Percentiles rank a stretch among this genome's conserved stretches.
Evolutionary conservation across 1,139 yeast species (phyloP).

Genomic region (Pichia sp.): DNA sequence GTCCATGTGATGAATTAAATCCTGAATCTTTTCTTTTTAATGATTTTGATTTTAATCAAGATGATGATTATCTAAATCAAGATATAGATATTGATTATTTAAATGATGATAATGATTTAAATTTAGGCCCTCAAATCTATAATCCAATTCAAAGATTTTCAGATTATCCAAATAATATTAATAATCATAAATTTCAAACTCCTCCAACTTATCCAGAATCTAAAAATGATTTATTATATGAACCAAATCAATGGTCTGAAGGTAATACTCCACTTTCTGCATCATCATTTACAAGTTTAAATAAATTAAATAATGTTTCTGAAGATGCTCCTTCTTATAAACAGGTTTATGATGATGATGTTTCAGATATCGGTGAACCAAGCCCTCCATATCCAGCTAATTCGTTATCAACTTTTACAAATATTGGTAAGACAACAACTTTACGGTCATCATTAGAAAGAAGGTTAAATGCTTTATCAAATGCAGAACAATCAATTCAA

Average conservation of each 20-base stretch:
- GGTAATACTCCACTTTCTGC: constrained; percentile 5
- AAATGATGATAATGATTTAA: not conserved
- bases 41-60: constrained; percentile 4
- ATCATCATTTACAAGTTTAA: constrained; percentile 1
- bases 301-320: constrained; percentile 6
- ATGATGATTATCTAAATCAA: not conserved
- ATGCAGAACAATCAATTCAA: too few species aligned
- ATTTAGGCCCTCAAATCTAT: too few species aligned
- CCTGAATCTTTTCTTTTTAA: constrained; percentile 15
- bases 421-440: not conserved
- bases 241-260: constrained; percentile 15
- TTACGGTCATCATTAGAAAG: too few species aligned
- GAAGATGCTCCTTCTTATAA: constrained; percentile 25
- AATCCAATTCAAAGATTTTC: too few species aligned
- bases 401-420: too few species aligned
- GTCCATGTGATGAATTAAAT: constrained; percentile 5
- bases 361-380: constrained; percentile 19
- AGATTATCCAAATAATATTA: too few species aligned
- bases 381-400: constrained; percentile 25
- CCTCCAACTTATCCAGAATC: constrained; percentile 24
- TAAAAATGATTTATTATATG: constrained; percentile 18
- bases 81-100: not conserved
- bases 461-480: too few species aligned
- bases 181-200: constrained; percentile 1
- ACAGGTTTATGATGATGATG: constrained; percentile 25